phyloP scores from a whole-genome alignment of 768 basidiomycete genomes.

The Neoboletus magnificus region DNA sequence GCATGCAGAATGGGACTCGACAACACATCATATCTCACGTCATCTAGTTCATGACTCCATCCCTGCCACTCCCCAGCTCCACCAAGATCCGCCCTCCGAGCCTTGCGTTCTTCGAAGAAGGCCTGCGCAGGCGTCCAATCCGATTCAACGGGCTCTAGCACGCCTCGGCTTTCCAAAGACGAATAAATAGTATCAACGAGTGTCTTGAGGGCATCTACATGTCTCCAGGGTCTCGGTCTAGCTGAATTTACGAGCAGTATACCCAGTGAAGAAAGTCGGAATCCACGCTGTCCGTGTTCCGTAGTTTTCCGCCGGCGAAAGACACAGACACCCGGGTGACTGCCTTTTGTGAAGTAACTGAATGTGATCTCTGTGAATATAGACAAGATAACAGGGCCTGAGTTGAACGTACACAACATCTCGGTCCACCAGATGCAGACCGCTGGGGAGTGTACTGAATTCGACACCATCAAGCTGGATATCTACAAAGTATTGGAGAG shows the following conservation, averaged over 20 bases:
- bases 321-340: slow-evolving; percentile 67
- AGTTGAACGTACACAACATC: slow-evolving; percentile 65
- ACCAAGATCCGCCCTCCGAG: slow-evolving; percentile 46
- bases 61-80: slow-evolving; percentile 62
- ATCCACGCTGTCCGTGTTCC: slow-evolving; percentile 74
- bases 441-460: slow-evolving; percentile 79
- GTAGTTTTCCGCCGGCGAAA: slow-evolving; percentile 67
- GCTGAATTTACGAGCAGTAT: slow-evolving; percentile 63
- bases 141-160: slow-evolving; percentile 46
- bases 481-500: slow-evolving; percentile 38
- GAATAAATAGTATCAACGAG: slow-evolving; percentile 55
- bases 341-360: slow-evolving; percentile 73
- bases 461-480: slow-evolving; percentile 68
- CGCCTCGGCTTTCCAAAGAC: slow-evolving; percentile 44
- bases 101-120: slow-evolving; percentile 66
- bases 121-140: slow-evolving; percentile 61
- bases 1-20: not conserved
- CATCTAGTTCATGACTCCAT: slow-evolving; percentile 65
- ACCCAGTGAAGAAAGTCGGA: slow-evolving; percentile 75
- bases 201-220: slow-evolving; percentile 60
- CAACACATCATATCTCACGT: slow-evolving; percentile 34
- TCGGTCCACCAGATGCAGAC: slow-evolving; percentile 72
- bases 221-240: slow-evolving; percentile 73
- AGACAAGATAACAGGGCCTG: not conserved
- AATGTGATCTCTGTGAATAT: slow-evolving; percentile 9